Evolutionary conservation across 805 yeast genomes (phyloP).

Genomic region (Candida nemodendra): DNA sequence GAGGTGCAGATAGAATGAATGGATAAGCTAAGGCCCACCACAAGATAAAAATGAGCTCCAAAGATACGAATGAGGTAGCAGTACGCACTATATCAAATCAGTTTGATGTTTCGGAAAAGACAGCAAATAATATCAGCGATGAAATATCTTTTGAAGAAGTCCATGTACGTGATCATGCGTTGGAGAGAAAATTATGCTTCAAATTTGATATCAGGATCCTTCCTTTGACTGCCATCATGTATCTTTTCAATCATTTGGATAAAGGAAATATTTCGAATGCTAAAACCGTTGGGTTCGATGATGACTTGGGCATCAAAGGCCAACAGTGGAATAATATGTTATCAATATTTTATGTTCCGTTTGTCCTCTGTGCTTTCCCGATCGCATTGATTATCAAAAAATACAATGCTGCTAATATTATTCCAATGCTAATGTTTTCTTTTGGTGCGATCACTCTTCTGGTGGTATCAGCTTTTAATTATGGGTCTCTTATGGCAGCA

Average conservation of each 20-base stretch:
- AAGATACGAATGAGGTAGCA: neutral
- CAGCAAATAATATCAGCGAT: neutral
- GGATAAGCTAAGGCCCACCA: neutral
- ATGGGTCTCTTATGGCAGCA: conserved; percentile 43
- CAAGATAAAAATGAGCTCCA: too few species aligned
- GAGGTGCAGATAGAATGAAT: too few species aligned
- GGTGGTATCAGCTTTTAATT: conserved; percentile 38
- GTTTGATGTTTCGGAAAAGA: too few species aligned
- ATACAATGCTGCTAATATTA: conserved; percentile 24
- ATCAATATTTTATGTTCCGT: conserved; percentile 47
- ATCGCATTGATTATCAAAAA: conserved; percentile 36
- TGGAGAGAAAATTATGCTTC: neutral
- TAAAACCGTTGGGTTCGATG: neutral
- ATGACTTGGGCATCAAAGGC: conserved; percentile 29
- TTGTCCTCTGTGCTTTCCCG: conserved; percentile 40
- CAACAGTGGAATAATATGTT: conserved; percentile 42
- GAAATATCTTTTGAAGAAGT: neutral
- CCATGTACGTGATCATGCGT: neutral
- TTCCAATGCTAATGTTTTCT: conserved; percentile 30
- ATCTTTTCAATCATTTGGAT: conserved; percentile 48
- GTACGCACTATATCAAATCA: too few species aligned
- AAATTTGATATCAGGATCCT: neutral
- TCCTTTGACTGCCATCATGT: conserved; percentile 33
- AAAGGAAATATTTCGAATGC: conserved; percentile 46
- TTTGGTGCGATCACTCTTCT: conserved; percentile 36